phyloP scores from a whole-genome alignment of 441 rosid species.

The Syzygium malaccense region DNA sequence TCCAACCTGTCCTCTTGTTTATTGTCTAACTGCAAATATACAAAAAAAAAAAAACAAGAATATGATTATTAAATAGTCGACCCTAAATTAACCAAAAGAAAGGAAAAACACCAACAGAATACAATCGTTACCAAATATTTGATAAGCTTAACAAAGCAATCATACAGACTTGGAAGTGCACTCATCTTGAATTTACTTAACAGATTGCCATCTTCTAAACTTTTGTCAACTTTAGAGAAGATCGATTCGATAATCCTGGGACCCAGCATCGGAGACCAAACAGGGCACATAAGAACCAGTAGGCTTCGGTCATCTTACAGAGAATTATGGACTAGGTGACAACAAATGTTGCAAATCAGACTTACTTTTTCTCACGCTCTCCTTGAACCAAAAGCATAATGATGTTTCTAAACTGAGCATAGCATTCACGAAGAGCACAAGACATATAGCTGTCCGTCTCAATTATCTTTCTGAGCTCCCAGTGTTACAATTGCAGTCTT shows the following conservation, averaged over 20 bases:
- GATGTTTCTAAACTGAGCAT: constrained; percentile 83
- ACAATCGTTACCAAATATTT: constrained; percentile 59
- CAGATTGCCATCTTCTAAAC: constrained; percentile 37
- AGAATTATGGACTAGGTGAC: constrained; percentile 1
- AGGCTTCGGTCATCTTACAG: neutral
- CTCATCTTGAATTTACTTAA: constrained; percentile 71
- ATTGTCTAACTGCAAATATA: constrained; percentile 49
- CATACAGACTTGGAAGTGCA: constrained; percentile 81
- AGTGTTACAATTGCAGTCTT: constrained; percentile 82
- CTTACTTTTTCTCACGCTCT: constrained; percentile 63
- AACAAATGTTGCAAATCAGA: neutral
- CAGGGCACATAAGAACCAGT: neutral
- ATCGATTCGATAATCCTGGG: constrained; percentile 67
- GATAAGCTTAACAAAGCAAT: constrained; percentile 79
- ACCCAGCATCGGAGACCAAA: constrained; percentile 2
- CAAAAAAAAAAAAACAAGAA: neutral
- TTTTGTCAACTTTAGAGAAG: constrained; percentile 62
- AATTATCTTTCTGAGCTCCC: constrained; percentile 86
- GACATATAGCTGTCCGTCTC: constrained; percentile 66
- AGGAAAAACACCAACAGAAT: neutral
- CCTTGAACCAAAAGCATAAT: constrained; percentile 77
- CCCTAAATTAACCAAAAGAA: neutral
- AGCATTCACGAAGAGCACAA: constrained; percentile 94
- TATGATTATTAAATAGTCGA: neutral
- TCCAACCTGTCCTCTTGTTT: constrained; percentile 66